These are phyloP conservation scores for Kodamaea restingae DNA, from an alignment of 805 yeast species.

Conservation along the genomic window DNA sequence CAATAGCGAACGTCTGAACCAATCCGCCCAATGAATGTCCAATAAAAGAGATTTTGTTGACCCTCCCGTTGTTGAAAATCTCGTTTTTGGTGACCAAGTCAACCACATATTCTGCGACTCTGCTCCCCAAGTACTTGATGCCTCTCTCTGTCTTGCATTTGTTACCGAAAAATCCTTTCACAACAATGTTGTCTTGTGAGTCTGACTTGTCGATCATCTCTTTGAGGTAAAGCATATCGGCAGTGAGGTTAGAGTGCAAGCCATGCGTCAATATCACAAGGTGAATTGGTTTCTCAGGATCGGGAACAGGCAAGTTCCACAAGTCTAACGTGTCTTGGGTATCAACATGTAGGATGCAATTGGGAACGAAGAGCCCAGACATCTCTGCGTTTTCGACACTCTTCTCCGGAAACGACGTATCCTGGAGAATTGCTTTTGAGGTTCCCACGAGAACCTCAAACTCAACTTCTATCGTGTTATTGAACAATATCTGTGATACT, in stretches of 20 bases:
- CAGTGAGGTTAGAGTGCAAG: slow-evolving; percentile 80
- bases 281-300: slow-evolving; percentile 59
- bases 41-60: slow-evolving; percentile 72
- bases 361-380: slow-evolving; percentile 24
- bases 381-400: slow-evolving; percentile 21
- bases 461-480: slow-evolving; percentile 61
- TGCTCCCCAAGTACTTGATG: slow-evolving; percentile 72
- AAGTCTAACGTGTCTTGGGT: slow-evolving; percentile 60
- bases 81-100: slow-evolving; percentile 47
- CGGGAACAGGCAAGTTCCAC: slow-evolving; percentile 66
- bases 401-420: slow-evolving; percentile 22
- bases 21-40: slow-evolving; percentile 95
- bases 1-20: slow-evolving; percentile 86
- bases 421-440: slow-evolving; percentile 35
- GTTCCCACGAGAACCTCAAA: slow-evolving; percentile 59
- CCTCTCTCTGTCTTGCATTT: slow-evolving; percentile 89
- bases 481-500: slow-evolving; percentile 73
- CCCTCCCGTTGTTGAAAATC: slow-evolving; percentile 30
- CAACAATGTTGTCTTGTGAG: slow-evolving; percentile 60
- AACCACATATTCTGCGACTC: slow-evolving; percentile 72
- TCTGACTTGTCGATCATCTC: slow-evolving; percentile 63
- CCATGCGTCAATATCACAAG: slow-evolving; percentile 89
- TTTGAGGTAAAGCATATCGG: slow-evolving; percentile 85
- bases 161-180: slow-evolving; percentile 80
- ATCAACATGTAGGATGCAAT: slow-evolving; percentile 41